Base-by-base conservation (phyloP, 2,329 filamentous ascomycete species). In the Macrophomina tecta region DNA sequence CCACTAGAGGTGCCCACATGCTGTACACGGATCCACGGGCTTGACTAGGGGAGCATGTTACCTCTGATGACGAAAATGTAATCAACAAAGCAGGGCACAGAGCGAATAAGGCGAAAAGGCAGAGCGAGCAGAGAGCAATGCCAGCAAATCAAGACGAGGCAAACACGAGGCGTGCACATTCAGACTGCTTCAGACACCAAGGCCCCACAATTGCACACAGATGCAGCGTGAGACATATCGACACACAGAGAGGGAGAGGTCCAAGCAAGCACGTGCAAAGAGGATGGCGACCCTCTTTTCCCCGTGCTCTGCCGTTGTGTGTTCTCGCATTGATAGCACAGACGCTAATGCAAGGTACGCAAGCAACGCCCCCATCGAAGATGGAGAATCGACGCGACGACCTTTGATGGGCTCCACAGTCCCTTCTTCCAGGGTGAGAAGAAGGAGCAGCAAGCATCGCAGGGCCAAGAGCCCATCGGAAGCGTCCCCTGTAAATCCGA, bases 311-410 rank as follows among this genome's bases (percentile, higher is more conserved):
- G 58, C 32, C 49, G 58, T 61, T 46, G 42, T 28, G 42, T 42
- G 42, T 34, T 48, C 32, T 61, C 12, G 58, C 58, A 62, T 62
- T 62, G 45, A 62, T 30, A n/a, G 58, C 58, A 62, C 58, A 62
- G 58, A 62, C 58, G 45, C 58, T 62, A 62, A 62, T 62, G 58
- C 58, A 62, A 62, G 58, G 58, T 62, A 62, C 58, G 45, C 45
- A 49, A 28, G 30, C 52, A 55, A 11, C 32, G 32, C 8, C 52
- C 32, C 34, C 28, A 23, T 48, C 58, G 16, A 62, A 62, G 58
- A 62, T 62, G 58, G 58, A 46, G 56, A 60, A 60, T 53, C 36
- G 53, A 55, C 34, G 52, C 52, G 28, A 28, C 49, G 49, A 28
- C 36, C 11, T 38, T 55, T 30, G 38, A 58, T 45, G 55, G 55